Percentiles rank a stretch among this genome's conserved stretches.
phyloP scores from a whole-genome alignment of 805 yeast genomes.

The Yarrowia alimentaria region DNA sequence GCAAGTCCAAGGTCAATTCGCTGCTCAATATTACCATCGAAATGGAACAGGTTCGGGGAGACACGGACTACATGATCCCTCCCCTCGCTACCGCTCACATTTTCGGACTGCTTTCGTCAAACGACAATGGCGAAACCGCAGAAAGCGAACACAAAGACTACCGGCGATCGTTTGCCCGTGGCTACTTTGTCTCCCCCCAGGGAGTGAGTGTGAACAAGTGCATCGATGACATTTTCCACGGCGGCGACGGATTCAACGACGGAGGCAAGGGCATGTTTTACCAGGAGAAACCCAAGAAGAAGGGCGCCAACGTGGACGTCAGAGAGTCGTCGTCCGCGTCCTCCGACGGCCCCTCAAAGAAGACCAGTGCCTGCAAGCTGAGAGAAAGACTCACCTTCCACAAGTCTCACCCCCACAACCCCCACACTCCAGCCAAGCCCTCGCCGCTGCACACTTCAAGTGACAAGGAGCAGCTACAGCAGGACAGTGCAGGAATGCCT shows the following conservation, averaged over 20 bases:
- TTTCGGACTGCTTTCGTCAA: slow-evolving; percentile 52
- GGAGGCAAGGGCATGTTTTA: slow-evolving; percentile 10
- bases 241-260: slow-evolving; percentile 57
- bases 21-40: slow-evolving; percentile 63
- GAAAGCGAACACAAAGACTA: slow-evolving; percentile 33
- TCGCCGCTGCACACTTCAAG: slow-evolving; percentile 6
- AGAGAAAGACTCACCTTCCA: slow-evolving; percentile 13
- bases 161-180: slow-evolving; percentile 56
- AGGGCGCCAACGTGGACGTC: not conserved
- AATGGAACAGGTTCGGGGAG: slow-evolving; percentile 48
- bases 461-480: slow-evolving; percentile 4
- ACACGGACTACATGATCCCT: slow-evolving; percentile 46
- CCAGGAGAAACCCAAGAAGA: slow-evolving; percentile 19
- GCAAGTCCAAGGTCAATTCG: slow-evolving; percentile 78
- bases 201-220: slow-evolving; percentile 53
- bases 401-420: slow-evolving; percentile 5
- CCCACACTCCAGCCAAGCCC: slow-evolving; percentile 14
- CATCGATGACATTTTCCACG: slow-evolving; percentile 69
- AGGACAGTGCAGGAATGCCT: slow-evolving; percentile 22
- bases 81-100: slow-evolving; percentile 43
- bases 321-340: not conserved
- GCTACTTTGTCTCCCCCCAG: slow-evolving; percentile 59
- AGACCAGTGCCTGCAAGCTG: slow-evolving; percentile 2
- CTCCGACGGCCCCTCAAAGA: not conserved
- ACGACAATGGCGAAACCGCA: slow-evolving; percentile 17